phyloP scores from a whole-genome alignment of 768 basidiomycete genomes.

The Candolleomyces efflorescens region DNA sequence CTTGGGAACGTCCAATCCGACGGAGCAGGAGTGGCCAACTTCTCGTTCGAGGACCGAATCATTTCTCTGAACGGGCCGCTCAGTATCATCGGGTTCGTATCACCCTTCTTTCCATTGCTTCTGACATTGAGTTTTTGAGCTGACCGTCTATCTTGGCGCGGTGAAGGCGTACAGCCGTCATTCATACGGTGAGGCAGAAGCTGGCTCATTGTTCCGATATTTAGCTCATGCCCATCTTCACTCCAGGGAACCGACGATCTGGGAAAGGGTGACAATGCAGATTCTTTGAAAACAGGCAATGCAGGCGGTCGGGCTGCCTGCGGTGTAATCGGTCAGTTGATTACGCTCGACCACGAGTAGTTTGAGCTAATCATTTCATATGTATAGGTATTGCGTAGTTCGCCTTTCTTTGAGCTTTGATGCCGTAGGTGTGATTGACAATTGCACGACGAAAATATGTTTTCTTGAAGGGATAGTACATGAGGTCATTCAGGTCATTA shows the following conservation, averaged over 20 bases:
- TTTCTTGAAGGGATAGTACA: neutral
- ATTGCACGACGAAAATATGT: neutral
- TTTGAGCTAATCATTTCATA: neutral
- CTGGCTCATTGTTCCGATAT: neutral
- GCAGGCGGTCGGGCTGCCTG: slow-evolving; percentile 76
- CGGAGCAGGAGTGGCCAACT: slow-evolving; percentile 47
- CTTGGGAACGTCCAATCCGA: slow-evolving; percentile 72
- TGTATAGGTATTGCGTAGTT: neutral
- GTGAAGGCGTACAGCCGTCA: slow-evolving; percentile 29
- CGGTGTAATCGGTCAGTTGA: slow-evolving; percentile 63
- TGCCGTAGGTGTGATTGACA: neutral
- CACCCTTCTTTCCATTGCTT: neutral
- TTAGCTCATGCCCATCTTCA: slow-evolving; percentile 2
- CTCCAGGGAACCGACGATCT: slow-evolving; percentile 71
- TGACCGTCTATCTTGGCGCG: too few relatives aligned
- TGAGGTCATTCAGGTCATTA: neutral
- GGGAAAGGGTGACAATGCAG: slow-evolving; percentile 62
- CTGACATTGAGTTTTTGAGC: neutral
- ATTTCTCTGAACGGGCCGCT: slow-evolving; percentile 65
- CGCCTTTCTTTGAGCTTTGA: neutral
- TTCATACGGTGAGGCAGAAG: slow-evolving; percentile 56
- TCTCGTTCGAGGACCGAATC: slow-evolving; percentile 54
- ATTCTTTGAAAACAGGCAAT: slow-evolving; percentile 76
- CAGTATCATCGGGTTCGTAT: slow-evolving; percentile 61
- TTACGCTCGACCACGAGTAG: neutral